These are phyloP conservation scores for Corchorus olitorius DNA, from an alignment of 345 rosid genomes.

Conservation along the genomic window DNA sequence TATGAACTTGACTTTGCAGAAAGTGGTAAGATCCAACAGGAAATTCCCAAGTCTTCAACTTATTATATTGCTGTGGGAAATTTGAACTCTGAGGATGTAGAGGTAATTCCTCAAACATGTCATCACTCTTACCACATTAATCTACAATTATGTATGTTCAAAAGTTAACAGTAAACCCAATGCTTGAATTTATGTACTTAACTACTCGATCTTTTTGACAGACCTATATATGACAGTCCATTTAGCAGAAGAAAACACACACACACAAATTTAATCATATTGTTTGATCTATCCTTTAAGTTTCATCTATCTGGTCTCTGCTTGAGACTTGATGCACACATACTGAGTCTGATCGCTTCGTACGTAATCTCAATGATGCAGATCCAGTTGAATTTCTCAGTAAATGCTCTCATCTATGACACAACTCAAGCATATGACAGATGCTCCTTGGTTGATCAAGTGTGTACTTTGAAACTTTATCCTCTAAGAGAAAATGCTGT, in stretches of 20 bases:
- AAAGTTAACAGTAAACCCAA: not conserved
- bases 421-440: slow-evolving; percentile 46
- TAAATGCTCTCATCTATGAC: slow-evolving; percentile 44
- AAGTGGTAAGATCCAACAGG: slow-evolving; percentile 51
- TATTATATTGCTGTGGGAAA: slow-evolving; percentile 59
- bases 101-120: slow-evolving; percentile 38
- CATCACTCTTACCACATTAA: not conserved
- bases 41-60: slow-evolving; percentile 34
- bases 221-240: not conserved
- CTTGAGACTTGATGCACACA: not conserved
- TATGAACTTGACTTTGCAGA: slow-evolving; percentile 34
- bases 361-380: slow-evolving; percentile 23
- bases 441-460: slow-evolving; percentile 34
- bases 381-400: slow-evolving; percentile 48
- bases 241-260: not conserved
- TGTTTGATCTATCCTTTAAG: not conserved
- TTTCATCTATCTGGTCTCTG: not conserved
- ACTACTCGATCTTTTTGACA: not conserved
- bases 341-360: slow-evolving; percentile 3
- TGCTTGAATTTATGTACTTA: no score
- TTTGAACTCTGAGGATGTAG: slow-evolving; percentile 49
- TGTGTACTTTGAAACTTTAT: slow-evolving; percentile 39
- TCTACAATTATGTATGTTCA: not conserved
- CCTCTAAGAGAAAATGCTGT: slow-evolving; percentile 34
- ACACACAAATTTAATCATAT: not conserved